phyloP scores from a whole-genome alignment of 2,329 filamentous ascomycete species.

The Fusarium abutilonis region DNA sequence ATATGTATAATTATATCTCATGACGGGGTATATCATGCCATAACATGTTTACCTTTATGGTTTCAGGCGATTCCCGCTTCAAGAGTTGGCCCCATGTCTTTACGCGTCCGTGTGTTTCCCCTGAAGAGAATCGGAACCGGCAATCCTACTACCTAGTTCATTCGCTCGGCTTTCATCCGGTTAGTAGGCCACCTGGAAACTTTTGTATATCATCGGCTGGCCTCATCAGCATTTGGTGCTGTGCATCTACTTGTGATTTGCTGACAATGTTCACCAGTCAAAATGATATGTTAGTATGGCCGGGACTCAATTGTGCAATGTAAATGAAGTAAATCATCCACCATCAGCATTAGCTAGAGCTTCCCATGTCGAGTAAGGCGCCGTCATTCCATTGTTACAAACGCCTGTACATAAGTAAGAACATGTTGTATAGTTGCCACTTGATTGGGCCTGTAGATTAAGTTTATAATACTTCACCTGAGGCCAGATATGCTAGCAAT shows the following conservation, averaged over 20 bases:
- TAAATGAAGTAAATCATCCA: background rate
- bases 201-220: background rate
- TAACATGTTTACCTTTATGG: background rate
- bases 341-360: background rate
- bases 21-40: slow-evolving; percentile 1
- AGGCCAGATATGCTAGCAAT: background rate
- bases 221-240: background rate
- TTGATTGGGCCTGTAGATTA: no score
- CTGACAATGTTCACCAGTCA: background rate
- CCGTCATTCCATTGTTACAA: background rate
- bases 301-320: background rate
- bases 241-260: background rate
- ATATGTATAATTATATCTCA: slow-evolving; percentile 9
- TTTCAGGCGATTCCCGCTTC: background rate
- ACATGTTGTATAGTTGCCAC: no score
- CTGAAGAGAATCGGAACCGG: slow-evolving; percentile 11
- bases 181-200: background rate
- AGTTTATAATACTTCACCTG: no score
- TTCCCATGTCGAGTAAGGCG: background rate
- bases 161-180: slow-evolving; percentile 15
- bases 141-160: background rate
- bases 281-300: background rate
- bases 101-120: slow-evolving; percentile 2
- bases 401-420: no score
- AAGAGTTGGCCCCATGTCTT: slow-evolving; percentile 10